Conservation (phyloP, 306 rosid genomes). For the Sechiopsis laciniata region DNA sequence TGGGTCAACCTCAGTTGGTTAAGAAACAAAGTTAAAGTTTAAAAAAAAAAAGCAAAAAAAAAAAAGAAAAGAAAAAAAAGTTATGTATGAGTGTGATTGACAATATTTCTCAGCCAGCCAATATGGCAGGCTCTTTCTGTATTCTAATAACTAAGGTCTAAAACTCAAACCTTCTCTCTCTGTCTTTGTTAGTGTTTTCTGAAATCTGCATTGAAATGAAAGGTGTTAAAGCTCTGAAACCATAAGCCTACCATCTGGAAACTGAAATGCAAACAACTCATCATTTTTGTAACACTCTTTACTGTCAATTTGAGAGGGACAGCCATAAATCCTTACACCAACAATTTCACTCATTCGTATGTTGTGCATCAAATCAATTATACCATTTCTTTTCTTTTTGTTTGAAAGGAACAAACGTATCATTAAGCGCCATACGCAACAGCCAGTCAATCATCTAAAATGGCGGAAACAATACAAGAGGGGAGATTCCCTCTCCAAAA, state of each 20-base stretch:
- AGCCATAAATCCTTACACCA: not conserved
- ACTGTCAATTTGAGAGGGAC: constrained; percentile 39
- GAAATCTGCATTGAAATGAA: constrained; percentile 40
- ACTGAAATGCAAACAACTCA: constrained; percentile 34
- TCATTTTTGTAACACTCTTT: not conserved
- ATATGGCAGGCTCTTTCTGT: not conserved
- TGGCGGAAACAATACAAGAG: too few relatives aligned
- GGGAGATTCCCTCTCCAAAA: too few relatives aligned
- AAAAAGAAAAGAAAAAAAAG: not conserved
- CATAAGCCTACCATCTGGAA: constrained; percentile 27
- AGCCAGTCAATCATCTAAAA: too few relatives aligned
- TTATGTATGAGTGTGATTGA: constrained; percentile 14
- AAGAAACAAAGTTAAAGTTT: constrained; percentile 15
- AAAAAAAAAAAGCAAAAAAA: not conserved
- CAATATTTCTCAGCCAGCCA: constrained; percentile 18
- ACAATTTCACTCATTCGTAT: not conserved
- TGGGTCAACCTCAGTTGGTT: constrained; percentile 57
- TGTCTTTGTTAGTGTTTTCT: not conserved
- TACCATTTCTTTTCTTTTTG: too few relatives aligned
- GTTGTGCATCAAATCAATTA: not conserved
- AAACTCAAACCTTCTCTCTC: constrained; percentile 1
- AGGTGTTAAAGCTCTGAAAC: constrained; percentile 14
- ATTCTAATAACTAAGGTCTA: constrained; percentile 19
- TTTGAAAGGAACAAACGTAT: too few relatives aligned
- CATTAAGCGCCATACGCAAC: too few relatives aligned